Base-by-base conservation (phyloP, 225 moss, liverwort and hornwort genomes). In the Pleurozium schreberi region DNA sequence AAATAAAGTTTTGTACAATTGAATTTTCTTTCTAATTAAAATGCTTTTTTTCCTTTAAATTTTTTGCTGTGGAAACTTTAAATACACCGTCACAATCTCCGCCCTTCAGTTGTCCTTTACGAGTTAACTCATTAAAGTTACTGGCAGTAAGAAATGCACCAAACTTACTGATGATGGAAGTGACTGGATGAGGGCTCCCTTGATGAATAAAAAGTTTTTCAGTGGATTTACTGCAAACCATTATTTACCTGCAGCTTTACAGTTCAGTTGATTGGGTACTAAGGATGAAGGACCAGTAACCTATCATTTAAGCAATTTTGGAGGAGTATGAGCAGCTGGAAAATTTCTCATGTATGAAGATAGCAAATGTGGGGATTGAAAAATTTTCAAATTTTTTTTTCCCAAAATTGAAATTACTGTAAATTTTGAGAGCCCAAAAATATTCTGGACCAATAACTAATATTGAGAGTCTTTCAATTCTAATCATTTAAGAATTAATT, bases 171-270 rank as follows among this genome's bases (percentile, higher is more conserved):
- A 85, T 30, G 84, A 87, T 7, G 45, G 63, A 84, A 55, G 47
- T 19, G 86, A 86, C 62, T 50, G 76, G 76, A 64, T 8, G 76
- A 63, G 75, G 59, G 62, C 79, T 79, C 57, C 10, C 57, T 55
- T 57, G n/a, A n/a, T 78, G 75, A 50, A 14, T 75, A 53, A 22
- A 36, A 19, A 75, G 50, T 33, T 50, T 53, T 64, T n/a, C 63
- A 38, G 68, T 62, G 58, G 60, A 82, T 68, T 85, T 86, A 88
- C 81, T 45, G 28, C 64, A 40, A 15, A 3, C 15, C 55, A 88
- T 87, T 53, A 87, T 84, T 75, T 82, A 63, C 84, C 80, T 31
- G 59, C 64, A 86, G 75, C 85, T 85, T 91, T 88, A 5, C 21
- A 33, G 33, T 38, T 31, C 45, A 70, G 38, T 36, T 36, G 9